Evolutionary conservation across 441 rosid genomes (phyloP).

Genomic region (Theobroma grandiflorum): DNA sequence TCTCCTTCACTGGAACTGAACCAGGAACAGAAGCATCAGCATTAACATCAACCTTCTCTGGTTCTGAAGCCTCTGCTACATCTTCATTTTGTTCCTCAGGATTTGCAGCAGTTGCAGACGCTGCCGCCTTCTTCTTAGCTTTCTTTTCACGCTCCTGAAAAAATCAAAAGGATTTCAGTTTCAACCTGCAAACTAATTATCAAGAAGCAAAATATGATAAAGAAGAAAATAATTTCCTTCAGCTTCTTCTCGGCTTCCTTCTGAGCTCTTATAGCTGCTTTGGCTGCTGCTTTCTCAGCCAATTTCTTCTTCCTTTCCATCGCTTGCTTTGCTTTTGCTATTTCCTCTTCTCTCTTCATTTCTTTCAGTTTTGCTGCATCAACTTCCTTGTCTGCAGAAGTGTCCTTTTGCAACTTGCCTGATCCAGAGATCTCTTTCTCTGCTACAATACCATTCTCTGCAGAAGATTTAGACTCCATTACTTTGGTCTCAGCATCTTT

Average conservation of each 20-base stretch:
- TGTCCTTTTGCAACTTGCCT: constrained; percentile 46
- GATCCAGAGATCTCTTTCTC: constrained; percentile 50
- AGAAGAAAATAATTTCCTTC: constrained; percentile 58
- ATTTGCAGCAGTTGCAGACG: constrained; percentile 39
- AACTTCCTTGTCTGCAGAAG: constrained; percentile 45
- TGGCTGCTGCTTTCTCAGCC: constrained; percentile 89
- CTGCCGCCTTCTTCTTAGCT: constrained; percentile 73
- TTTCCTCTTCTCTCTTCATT: constrained; percentile 81
- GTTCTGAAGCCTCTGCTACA: constrained; percentile 46
- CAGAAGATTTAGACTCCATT: constrained; percentile 42
- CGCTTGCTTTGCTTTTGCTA: constrained; percentile 81
- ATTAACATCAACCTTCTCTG: constrained; percentile 53
- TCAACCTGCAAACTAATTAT: constrained; percentile 13
- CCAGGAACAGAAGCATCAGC: constrained; percentile 41
- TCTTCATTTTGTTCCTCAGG: constrained; percentile 52
- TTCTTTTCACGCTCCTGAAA: constrained; percentile 90
- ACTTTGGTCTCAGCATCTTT: constrained; percentile 47
- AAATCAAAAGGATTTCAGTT: background rate
- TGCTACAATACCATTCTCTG: constrained; percentile 40
- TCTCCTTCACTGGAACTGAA: constrained; percentile 49
- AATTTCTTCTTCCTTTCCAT: constrained; percentile 94
- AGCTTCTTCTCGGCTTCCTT: constrained; percentile 95
- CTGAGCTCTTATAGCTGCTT: constrained; percentile 80
- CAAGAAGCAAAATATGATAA: background rate
- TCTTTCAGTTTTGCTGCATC: constrained; percentile 78